phyloP scores from a whole-genome alignment of 2,329 filamentous ascomycete species.

The Capronia americana region DNA sequence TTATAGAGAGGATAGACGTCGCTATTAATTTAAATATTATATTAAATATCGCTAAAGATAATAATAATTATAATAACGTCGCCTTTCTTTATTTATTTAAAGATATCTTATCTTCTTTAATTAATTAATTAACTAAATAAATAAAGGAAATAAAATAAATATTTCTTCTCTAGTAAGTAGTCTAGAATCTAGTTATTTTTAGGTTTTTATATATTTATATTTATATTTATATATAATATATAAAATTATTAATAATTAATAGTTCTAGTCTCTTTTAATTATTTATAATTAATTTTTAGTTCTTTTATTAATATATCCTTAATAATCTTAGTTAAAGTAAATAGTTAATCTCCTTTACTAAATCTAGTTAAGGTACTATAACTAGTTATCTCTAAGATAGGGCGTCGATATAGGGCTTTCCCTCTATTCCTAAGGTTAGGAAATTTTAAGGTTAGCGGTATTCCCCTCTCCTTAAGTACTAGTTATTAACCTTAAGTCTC shows the following conservation, averaged over 20 bases:
- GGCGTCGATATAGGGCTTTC: too few relatives aligned
- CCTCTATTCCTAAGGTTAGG: background rate
- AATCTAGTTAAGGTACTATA: too few relatives aligned
- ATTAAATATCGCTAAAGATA: too few relatives aligned
- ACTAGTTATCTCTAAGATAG: background rate
- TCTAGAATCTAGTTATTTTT: conserved; percentile 5
- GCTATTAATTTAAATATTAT: background rate
- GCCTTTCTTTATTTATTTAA: background rate
- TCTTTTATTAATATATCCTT: too few relatives aligned
- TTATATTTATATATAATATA: background rate
- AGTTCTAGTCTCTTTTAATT: too few relatives aligned
- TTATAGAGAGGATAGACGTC: background rate
- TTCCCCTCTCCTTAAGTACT: background rate
- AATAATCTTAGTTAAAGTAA: too few relatives aligned
- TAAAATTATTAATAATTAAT: too few relatives aligned
- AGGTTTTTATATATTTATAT: background rate
- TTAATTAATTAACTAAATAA: background rate
- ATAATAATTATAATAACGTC: too few relatives aligned
- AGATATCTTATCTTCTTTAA: background rate
- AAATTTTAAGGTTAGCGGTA: background rate
- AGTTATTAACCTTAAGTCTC: background rate
- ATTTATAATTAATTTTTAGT: too few relatives aligned
- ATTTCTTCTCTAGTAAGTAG: background rate
- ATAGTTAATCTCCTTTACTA: too few relatives aligned
- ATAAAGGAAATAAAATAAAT: background rate